Evolutionary conservation across 2,329 filamentous ascomycete genomes (phyloP), one percentile per base, ranked within the genome.

Genomic region (Trichoderma brevicompactum): DNA sequence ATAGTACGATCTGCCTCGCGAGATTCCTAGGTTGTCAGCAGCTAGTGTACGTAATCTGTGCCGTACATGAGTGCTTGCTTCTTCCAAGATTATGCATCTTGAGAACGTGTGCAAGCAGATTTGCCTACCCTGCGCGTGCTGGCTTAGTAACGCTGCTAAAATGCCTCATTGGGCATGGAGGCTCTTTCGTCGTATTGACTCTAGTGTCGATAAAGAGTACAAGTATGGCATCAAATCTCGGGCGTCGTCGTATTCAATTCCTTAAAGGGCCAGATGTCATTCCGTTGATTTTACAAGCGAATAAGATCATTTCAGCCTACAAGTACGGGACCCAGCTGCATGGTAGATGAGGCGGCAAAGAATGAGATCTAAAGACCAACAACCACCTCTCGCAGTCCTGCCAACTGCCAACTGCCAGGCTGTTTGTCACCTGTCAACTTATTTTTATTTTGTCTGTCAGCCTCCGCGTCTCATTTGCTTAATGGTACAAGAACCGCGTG

Each of bases 161-260:
- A 60, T 60, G 56, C 56, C 56, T 60, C 56, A 48, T 60, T 60
- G 34, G 56, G 44, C 36, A 60, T 50, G 56, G 44, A 50, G 56
- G 13, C 17, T 5, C 40, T 43, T 38, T 43, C 53, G 53, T 60
- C 43, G 44, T 40, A 41, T 50, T 50, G 15, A 44, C 19, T 60
- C 56, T 32, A 41, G 44, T 34, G 36, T 49, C 17, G 12, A 32
- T 48, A 23, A 7, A 5, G 10, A 12, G 5, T 9, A 7, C n/a
- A 46, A 3, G n/a, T 46, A 46, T 19, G 23, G 23, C 23, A 28
- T 28, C 23, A 28, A 28, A 5, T 5, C 23, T 28, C 23, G 23
- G 23, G 23, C 23, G 23, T 28, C 23, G 23, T 28, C 23, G 23
- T 28, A 28, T 28, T 28, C 23, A 5, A 28, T 28, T 28, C 23